Base-by-base conservation (phyloP, 2,329 filamentous ascomycete species). In the Emericellopsis cladophorae region DNA sequence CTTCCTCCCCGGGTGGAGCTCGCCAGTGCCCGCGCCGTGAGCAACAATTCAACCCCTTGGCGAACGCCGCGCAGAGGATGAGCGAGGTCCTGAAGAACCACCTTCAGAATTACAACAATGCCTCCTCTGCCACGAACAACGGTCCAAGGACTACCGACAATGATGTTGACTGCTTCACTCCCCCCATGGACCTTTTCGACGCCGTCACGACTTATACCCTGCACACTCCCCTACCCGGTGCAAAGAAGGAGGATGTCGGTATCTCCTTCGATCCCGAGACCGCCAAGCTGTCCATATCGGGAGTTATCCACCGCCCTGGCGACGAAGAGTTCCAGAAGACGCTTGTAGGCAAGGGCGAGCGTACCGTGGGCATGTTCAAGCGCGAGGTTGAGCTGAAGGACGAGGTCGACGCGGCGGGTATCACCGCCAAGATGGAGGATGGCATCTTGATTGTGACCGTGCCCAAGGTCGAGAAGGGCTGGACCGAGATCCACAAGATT, bases 381-480 rank as follows among this genome's bases (percentile, higher is more conserved):
- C 70, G 83, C 43, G 77, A 73, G 51, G 66, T 93, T 37, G 68
- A 70, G 23, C 66, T 93, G 14, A 70, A 65, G 24, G 76, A 79
- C 7, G 68, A 72, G 46, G 65, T 92, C 14, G 80, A 88, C 50
- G 73, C 68, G 1, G 71, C 80, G 38, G 67, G 61, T 21, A 90
- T 92, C 53, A 72, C 68, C 3, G 84, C 85, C 3, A 86, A 78
- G 62, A 70, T 93, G 61, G 81, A 87, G 57, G 82, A 92, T 54
- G 86, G 86, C 5, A 65, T 93, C 1, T 58, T 93, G 49, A 66
- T 80, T 31, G 69, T 93, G n/a, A 78, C 74, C n/a, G 75, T 93
- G 2, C 84, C 84, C 7, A 89, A 84, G 64, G 51, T 73, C 8
- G 73, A 79, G 52, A 71, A 66, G 54, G 73, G 73, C 46, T 74